Base-by-base conservation (phyloP, 768 basidiomycete species). In the Lactarius indigo region DNA sequence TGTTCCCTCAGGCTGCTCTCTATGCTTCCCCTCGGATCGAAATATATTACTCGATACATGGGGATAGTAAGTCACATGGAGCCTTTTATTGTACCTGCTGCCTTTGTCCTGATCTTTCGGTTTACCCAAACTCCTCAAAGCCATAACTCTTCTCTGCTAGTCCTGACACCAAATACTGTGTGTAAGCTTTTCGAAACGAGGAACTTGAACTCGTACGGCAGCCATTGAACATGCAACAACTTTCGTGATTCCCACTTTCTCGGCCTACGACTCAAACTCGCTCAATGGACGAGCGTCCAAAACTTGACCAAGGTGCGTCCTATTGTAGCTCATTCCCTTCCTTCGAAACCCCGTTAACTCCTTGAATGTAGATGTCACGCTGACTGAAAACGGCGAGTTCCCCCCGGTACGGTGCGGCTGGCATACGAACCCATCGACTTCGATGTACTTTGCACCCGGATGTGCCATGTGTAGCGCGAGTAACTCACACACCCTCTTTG, bases 401-500 rank as follows among this genome's bases (percentile, higher is more conserved):
- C 5, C 26, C 28, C 61, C 61, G 17, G 61, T 63, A 28, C 61
- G 61, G n/a, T 56, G 8, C 28, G 2, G 18, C 13, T 6, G 55
- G 3, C 17, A 41, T 20, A 63, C 62, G 23, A 63, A 63, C 30
- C 55, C 62, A 57, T 63, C 62, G 31, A 42, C 18, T 9, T 63
- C 55, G 20, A 5, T 63, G 2, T 63, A 1, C 31, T 56, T 30
- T 18, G 59, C 31, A 2, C 8, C 59, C 7, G 28, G 58, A n/a
- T 59, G 52, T 50, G 64, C 64, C 39, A 60, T 42, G 2, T 28
- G 18, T 26, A 65, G 18, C 1, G 39, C 65, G 17, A 66, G 56
- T 13, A 62, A 44, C 23, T 13, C 33, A 42, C 65, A 66, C 35
- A 66, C 23, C 44, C 9, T 20, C 60, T 42, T 13, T 52, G 30